Evolutionary conservation across 805 yeast genomes (phyloP).

Genomic region (Kodamaea laetipori): DNA sequence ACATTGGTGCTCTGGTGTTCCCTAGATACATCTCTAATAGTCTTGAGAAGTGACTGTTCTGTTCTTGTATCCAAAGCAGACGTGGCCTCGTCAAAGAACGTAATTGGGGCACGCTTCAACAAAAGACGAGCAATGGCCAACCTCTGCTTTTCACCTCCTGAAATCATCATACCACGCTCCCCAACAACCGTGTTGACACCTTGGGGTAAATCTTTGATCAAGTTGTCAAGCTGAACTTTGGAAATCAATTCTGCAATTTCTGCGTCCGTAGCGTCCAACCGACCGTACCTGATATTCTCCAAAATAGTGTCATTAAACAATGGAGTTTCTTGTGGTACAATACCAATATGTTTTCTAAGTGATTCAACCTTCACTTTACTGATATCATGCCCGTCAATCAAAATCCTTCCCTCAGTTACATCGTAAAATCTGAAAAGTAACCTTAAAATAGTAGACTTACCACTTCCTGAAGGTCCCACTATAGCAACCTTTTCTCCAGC

Average conservation of each 20-base stretch:
- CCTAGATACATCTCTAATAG: constrained; percentile 67
- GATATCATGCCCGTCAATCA: constrained; percentile 89
- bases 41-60: constrained; percentile 77
- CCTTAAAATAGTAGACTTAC: constrained; percentile 86
- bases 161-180: constrained; percentile 97
- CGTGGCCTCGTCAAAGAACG: constrained; percentile 96
- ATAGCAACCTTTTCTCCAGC: constrained; percentile 90
- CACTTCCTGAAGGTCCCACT: constrained; percentile 96
- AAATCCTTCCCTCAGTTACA: constrained; percentile 70
- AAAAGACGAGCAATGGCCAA: constrained; percentile 91
- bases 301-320: constrained; percentile 85
- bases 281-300: constrained; percentile 87
- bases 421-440: constrained; percentile 90
- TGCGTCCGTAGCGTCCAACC: constrained; percentile 67
- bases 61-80: constrained; percentile 96
- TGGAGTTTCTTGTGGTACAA: constrained; percentile 98
- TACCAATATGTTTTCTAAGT: constrained; percentile 74
- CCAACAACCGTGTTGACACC: constrained; percentile 89
- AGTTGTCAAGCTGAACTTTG: constrained; percentile 65
- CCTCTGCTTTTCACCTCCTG: constrained; percentile 98
- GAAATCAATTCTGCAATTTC: constrained; percentile 67
- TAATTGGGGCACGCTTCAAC: constrained; percentile 81
- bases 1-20: constrained; percentile 68
- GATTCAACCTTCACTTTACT: constrained; percentile 72
- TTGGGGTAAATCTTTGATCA: constrained; percentile 74